These are phyloP conservation scores for Erigeron canadensis DNA, from an alignment of 129 eudicot species.

Conservation along the genomic window DNA sequence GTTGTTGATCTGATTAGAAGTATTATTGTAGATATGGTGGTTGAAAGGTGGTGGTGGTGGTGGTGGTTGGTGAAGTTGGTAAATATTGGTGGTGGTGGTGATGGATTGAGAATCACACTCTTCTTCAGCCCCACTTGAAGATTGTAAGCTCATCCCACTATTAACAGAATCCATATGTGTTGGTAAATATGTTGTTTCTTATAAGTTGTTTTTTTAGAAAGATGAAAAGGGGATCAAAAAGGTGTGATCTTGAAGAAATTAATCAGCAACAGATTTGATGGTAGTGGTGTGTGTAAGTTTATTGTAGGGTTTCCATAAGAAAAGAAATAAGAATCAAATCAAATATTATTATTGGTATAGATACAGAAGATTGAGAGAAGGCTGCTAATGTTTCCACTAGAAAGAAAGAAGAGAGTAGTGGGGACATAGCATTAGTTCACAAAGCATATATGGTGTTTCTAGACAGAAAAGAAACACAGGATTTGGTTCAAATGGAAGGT, in stretches of 20 bases:
- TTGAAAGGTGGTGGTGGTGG: slow-evolving; percentile 28
- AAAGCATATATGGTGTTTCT: slow-evolving; percentile 14
- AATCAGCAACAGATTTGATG: slow-evolving; percentile 22
- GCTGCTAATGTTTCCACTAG: slow-evolving; percentile 35
- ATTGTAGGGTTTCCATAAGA: slow-evolving; percentile 18
- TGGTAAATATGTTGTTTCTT: background rate
- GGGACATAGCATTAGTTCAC: slow-evolving; percentile 23
- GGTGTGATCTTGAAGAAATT: slow-evolving; percentile 19
- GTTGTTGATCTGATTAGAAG: slow-evolving; percentile 43
- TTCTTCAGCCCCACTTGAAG: slow-evolving; percentile 72
- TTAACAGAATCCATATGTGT: slow-evolving; percentile 61
- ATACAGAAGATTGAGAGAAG: slow-evolving; percentile 15
- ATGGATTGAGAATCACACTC: slow-evolving; percentile 47
- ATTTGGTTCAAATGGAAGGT: slow-evolving; percentile 20
- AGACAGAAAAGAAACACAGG: background rate
- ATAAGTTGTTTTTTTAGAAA: background rate
- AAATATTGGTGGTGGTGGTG: slow-evolving; percentile 25
- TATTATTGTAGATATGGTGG: slow-evolving; percentile 24
- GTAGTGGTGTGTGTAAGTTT: background rate
- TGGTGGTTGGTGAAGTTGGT: slow-evolving; percentile 26
- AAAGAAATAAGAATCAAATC: slow-evolving; percentile 37
- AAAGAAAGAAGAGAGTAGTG: slow-evolving; percentile 24
- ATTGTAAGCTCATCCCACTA: slow-evolving; percentile 63
- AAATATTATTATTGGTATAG: slow-evolving; percentile 14
- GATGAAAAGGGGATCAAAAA: background rate